Evolutionary conservation across 805 yeast genomes (phyloP).

Genomic region (Kazachstania africana): DNA sequence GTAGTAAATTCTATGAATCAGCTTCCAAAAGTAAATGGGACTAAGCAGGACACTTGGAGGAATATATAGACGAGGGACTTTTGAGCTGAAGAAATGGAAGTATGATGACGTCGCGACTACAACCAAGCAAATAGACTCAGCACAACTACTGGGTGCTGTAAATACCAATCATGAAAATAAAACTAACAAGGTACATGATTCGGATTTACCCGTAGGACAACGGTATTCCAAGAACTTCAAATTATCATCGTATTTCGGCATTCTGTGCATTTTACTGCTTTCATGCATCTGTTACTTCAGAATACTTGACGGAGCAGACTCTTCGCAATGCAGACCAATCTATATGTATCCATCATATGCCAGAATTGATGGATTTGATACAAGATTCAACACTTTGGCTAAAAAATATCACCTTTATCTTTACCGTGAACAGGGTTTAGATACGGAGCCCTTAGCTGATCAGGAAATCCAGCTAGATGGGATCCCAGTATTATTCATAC

Average conservation of each 20-base stretch:
- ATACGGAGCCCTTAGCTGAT: conserved; percentile 37
- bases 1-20: too few species aligned
- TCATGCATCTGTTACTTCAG: conserved; percentile 5
- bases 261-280: conserved; percentile 8
- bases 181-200: too few species aligned
- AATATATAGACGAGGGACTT: too few species aligned
- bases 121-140: too few species aligned
- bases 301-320: conserved; percentile 34
- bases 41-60: too few species aligned
- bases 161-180: too few species aligned
- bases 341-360: conserved; percentile 83
- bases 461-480: conserved; percentile 41
- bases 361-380: conserved; percentile 60
- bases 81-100: too few species aligned
- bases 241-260: conserved; percentile 8
- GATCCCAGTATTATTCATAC: conserved; percentile 82
- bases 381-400: conserved; percentile 47
- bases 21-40: too few species aligned
- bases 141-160: too few species aligned
- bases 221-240: conserved; percentile 2
- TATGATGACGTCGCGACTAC: too few species aligned
- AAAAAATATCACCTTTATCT: conserved; percentile 69
- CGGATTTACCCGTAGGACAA: too few species aligned
- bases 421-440: conserved; percentile 74
- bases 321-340: conserved; percentile 49